These are phyloP conservation scores for Leccinum aurantiacum DNA, from an alignment of 768 basidiomycete genomes.

Conservation along the genomic window DNA sequence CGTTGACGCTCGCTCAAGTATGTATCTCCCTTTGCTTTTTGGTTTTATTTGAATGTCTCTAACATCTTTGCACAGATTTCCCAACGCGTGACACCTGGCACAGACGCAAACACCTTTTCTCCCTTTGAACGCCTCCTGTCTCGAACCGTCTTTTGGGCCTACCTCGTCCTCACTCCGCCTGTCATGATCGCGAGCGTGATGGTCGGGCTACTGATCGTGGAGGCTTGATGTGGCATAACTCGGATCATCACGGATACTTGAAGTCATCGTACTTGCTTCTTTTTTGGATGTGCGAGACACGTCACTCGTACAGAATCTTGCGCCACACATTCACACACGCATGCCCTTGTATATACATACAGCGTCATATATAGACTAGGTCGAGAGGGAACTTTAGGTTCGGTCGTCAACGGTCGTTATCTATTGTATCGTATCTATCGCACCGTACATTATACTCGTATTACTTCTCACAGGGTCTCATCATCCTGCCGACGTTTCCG, in stretches of 20 bases:
- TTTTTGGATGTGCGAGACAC: neutral
- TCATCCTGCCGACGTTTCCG: neutral
- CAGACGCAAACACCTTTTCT: conserved; percentile 8
- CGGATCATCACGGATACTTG: neutral
- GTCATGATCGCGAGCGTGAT: conserved; percentile 78
- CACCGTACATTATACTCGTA: neutral
- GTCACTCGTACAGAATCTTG: neutral
- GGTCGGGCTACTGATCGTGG: conserved; percentile 63
- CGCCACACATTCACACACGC: neutral
- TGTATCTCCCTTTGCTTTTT: neutral
- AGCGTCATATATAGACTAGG: neutral
- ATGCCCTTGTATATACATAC: neutral
- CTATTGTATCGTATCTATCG: neutral
- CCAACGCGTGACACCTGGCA: conserved; percentile 7
- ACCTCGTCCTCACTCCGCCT: conserved; percentile 85
- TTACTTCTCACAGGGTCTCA: neutral
- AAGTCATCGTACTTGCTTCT: neutral
- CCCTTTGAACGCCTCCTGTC: conserved; percentile 85
- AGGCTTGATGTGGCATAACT: conserved; percentile 27
- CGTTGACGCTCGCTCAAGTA: conserved; percentile 65
- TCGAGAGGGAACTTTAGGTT: neutral
- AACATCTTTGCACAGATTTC: conserved; percentile 16
- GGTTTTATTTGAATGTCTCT: neutral
- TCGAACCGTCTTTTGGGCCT: conserved; percentile 91
- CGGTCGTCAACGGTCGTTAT: neutral